phyloP scores from a whole-genome alignment of 1,284 basidiomycete genomes.

The Microbotryum saponariae region DNA sequence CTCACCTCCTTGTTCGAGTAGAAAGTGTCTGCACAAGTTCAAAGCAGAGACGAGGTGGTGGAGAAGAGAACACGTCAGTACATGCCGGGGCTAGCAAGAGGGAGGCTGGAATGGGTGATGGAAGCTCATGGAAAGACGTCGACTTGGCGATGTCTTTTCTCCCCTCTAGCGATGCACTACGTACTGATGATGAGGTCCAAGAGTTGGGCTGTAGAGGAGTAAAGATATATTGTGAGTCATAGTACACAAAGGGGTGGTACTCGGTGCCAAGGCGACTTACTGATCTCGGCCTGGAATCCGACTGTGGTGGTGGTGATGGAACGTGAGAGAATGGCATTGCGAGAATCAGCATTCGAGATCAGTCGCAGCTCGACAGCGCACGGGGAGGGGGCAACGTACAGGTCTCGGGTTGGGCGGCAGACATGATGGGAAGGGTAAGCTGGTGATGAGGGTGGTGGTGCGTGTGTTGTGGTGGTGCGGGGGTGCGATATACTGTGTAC shows the following conservation, averaged over 20 bases:
- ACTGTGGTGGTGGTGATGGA: slow-evolving; percentile 14
- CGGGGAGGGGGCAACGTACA: not conserved
- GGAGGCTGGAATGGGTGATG: slow-evolving; percentile 3
- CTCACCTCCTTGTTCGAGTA: slow-evolving; percentile 84
- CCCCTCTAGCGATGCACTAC: not conserved
- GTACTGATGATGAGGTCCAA: slow-evolving; percentile 81
- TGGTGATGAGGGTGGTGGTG: not conserved
- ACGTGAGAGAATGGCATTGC: not conserved
- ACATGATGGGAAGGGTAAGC: slow-evolving; percentile 1
- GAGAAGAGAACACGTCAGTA: too few relatives aligned
- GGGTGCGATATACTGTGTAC: too few relatives aligned
- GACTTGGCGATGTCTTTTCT: too few relatives aligned
- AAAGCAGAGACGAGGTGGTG: too few relatives aligned
- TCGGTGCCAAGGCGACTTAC: slow-evolving; percentile 47
- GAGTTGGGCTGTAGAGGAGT: slow-evolving; percentile 26
- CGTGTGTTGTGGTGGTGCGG: not conserved
- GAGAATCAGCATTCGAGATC: not conserved
- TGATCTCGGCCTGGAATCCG: slow-evolving; percentile 90
- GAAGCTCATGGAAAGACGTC: slow-evolving; percentile 2
- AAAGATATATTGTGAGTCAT: not conserved
- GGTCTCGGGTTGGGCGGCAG: slow-evolving; percentile 21
- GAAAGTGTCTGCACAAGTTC: slow-evolving; percentile 58
- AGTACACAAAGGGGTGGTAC: slow-evolving; percentile 44
- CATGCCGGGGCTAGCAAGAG: too few relatives aligned
- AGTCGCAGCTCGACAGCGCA: not conserved